These are phyloP conservation scores for Colletotrichum neosansevieriae DNA, from an alignment of 2,329 filamentous ascomycete genomes.

Conservation along the genomic window DNA sequence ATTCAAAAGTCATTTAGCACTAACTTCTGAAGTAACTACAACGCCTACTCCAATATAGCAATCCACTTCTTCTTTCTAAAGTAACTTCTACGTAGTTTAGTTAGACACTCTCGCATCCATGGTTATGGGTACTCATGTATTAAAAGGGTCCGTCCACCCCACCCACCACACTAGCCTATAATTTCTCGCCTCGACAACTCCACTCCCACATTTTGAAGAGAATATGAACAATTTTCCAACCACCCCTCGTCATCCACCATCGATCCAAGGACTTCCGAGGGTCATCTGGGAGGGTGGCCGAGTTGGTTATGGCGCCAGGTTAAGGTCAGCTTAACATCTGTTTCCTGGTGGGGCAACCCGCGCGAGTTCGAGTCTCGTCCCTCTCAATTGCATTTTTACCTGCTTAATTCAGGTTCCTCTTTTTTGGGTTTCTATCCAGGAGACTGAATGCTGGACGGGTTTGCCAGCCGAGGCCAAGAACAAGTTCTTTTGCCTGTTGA, in stretches of 20 bases:
- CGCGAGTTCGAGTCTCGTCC: constrained; percentile 9
- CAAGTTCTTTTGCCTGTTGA: no score
- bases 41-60: no score
- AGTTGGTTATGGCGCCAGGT: constrained; percentile 7
- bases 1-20: constrained; percentile 44
- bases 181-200: background rate
- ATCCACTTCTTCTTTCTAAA: no score
- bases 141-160: no score
- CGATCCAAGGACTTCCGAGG: background rate
- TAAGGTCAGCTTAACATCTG: constrained; percentile 11
- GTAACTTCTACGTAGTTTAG: no score
- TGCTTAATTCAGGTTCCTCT: no score
- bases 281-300: background rate
- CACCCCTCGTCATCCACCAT: background rate
- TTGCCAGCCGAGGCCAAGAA: no score
- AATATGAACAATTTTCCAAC: background rate
- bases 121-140: no score
- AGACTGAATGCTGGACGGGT: no score
- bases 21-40: no score
- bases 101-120: no score
- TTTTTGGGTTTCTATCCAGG: no score
- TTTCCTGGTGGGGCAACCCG: constrained; percentile 6
- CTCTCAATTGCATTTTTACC: background rate
- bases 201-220: background rate
- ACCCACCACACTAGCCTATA: background rate